Base-by-base conservation (phyloP, 192 early-diverging fungal genomes). In the Podila clonocystis region DNA sequence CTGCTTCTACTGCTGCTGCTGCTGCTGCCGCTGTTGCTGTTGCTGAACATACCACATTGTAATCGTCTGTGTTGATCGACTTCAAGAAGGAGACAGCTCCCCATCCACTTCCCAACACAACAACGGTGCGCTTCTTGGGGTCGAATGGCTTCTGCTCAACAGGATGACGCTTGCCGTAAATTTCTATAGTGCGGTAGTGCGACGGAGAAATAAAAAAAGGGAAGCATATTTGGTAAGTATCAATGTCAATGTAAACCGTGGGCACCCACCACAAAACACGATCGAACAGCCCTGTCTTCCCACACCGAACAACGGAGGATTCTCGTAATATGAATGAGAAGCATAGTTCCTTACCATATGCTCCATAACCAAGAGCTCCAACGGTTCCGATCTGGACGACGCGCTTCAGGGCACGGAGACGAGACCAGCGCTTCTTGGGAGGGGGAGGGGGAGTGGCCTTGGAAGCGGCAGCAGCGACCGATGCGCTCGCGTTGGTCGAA, bases 61-160 rank as follows among this genome's bases (percentile, higher is more conserved):
- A 95, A 80, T 95, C 86, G 48, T 89, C 88, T 0, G 94, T 94
- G 67, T 95, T 91, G 63, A 95, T 82, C 60, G 86, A 88, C 79
- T 93, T 91, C 70, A 95, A 83, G 57, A 95, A 64, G 0, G 94
- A 72, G 13, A 80, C 62, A 31, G 77, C 77, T 30, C 77, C 77
- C 77, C 77, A 80, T 50, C 77, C 77, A 55, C 52, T 73, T 68
- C 75, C 72, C 62, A 69, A 66, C 8, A 79, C 28, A 22, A 73
- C 68, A 31, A 75, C 29, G 9, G 75, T 77, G 36, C 68, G 75
- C 28, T 87, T 89, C 52, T 64, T 71, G 48, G 86, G 80, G 63
- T 89, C 86, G 30, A 83, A 70, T 19, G 73, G 74, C 67, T 57
- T 36, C 28, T 87, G 83, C 24, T 70, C 70, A 7, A 62, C 24